phyloP scores from a whole-genome alignment of 805 yeast genomes.

The Schizosaccharomyces osmophilus region DNA sequence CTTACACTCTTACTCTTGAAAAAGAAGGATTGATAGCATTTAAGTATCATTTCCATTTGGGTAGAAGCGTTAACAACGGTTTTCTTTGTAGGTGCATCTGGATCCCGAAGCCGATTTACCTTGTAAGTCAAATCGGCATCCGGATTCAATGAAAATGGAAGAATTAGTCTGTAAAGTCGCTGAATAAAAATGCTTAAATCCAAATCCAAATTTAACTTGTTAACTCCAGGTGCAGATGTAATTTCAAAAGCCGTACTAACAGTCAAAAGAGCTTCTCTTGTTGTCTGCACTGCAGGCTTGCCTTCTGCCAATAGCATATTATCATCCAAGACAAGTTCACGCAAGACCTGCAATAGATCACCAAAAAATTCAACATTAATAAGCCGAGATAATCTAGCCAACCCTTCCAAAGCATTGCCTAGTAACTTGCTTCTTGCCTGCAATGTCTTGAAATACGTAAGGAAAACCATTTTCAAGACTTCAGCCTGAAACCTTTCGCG shows the following conservation, averaged over 20 bases:
- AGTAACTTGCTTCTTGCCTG: constrained; percentile 40
- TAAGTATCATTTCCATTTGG: constrained; percentile 57
- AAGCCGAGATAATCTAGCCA: constrained; percentile 70
- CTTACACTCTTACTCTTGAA: constrained; percentile 22
- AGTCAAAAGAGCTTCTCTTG: constrained; percentile 13
- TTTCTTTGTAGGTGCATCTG: constrained; percentile 16
- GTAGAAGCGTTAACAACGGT: constrained; percentile 61
- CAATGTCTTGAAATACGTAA: constrained; percentile 54
- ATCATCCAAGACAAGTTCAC: constrained; percentile 35
- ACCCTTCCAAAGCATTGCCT: constrained; percentile 76
- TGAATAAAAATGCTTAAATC: constrained; percentile 65
- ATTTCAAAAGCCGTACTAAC: constrained; percentile 67
- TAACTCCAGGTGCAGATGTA: constrained; percentile 39
- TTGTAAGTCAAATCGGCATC: constrained; percentile 72
- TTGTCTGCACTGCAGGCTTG: constrained; percentile 23
- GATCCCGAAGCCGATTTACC: constrained; percentile 58
- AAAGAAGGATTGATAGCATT: constrained; percentile 58
- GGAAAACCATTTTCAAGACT: constrained; percentile 45
- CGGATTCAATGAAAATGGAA: constrained; percentile 47
- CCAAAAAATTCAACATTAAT: constrained; percentile 82
- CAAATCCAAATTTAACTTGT: constrained; percentile 40
- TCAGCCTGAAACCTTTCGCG: constrained; percentile 69
- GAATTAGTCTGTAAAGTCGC: constrained; percentile 43
- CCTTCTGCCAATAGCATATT: constrained; percentile 7
- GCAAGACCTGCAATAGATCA: constrained; percentile 68